Conservation (phyloP, 2,329 filamentous ascomycete genomes). For the Catunica adiposa region DNA sequence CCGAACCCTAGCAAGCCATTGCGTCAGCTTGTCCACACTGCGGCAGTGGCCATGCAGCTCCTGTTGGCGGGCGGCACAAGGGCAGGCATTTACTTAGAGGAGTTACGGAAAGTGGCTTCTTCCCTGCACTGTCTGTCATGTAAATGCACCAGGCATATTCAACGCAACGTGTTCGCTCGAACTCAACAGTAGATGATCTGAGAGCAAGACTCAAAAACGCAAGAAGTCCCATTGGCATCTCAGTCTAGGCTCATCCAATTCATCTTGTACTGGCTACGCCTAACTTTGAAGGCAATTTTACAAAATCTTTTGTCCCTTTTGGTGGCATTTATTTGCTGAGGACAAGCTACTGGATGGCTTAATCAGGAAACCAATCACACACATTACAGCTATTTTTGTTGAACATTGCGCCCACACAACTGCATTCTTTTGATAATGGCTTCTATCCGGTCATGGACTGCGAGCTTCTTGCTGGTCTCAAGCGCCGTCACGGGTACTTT, state of each 20-base stretch:
- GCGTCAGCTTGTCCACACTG: neutral
- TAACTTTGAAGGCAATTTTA: neutral
- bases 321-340: neutral
- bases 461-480: conserved; percentile 11
- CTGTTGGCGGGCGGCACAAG: neutral
- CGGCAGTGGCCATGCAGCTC: neutral
- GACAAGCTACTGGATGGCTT: neutral
- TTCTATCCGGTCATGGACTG: conserved; percentile 4
- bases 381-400: neutral
- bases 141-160: neutral
- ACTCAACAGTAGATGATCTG: neutral
- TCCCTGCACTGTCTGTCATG: neutral
- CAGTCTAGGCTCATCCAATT: neutral
- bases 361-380: neutral
- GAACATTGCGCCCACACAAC: neutral
- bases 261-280: neutral
- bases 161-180: conserved; percentile 1
- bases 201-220: neutral
- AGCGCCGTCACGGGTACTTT: conserved; percentile 5
- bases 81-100: neutral
- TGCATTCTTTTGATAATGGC: neutral
- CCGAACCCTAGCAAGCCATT: neutral
- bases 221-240: neutral
- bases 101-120: neutral
- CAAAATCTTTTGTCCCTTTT: neutral